Evolutionary conservation across 2,329 filamentous ascomycete genomes (phyloP), one percentile per base, ranked within the genome.

Genomic region (Colletotrichum sp.): DNA sequence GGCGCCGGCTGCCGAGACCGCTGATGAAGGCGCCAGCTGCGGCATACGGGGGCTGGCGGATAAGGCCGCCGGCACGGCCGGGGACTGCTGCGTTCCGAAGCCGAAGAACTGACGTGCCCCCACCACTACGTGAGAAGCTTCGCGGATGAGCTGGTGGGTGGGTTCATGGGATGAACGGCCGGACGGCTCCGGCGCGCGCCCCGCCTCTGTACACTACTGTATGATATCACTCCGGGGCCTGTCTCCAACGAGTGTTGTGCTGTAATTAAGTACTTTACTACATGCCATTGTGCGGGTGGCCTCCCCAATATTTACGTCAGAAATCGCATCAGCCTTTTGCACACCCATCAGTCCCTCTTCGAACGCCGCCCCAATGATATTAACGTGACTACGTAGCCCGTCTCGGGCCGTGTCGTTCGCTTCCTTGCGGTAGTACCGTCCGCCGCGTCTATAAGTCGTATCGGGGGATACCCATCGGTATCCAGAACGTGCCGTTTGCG

Each of bases 31-130:
- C 8, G 69, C 79, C 18, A 81, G 78, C 72, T 83, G 84, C 75
- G 78, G 80, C 27, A 80, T 88, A 47, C 84, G 81, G 69, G 83
- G 83, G 6, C 80, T 91, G 58, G 87, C 86, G 16, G 86, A 89
- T 77, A 81, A 81, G n/a, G 88, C 85, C 11, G 84, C 82, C 12
- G 78, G 78, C 9, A 81, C 83, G 18, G 87, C 87, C 0, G 88
- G 87, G 5, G 88, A 90, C 77, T 91, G 90, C 79, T 91, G 90
- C 77, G 82, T 83, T 58, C 87, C 87, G 2, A 68, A 68, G 36
- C 87, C 87, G 16, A 89, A 86, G 79, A 84, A 84, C 76, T 75
- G 75, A 78, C 76, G 34, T 15, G 24, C 21, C 21, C 54, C 54
- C 21, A 27, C 54, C 24, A 63, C 59, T 34, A 63, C 29, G 36